Evolutionary conservation across 768 basidiomycete species (phyloP).

Genomic region (Dentipellis fragilis): DNA sequence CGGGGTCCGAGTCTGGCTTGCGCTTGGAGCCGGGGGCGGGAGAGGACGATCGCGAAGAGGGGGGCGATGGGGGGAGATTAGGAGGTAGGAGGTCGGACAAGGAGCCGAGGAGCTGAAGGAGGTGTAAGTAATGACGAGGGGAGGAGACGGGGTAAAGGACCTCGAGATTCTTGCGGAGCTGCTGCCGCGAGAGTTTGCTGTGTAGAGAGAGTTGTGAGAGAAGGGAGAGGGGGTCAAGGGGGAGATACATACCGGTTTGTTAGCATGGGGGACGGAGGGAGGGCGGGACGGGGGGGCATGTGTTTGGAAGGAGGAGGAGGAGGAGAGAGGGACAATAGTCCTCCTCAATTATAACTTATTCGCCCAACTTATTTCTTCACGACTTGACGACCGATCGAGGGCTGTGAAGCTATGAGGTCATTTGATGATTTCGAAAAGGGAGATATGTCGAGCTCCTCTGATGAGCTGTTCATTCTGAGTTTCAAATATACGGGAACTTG

Average conservation of each 20-base stretch:
- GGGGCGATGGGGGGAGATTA: conserved; percentile 35
- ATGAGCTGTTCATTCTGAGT: too few relatives aligned
- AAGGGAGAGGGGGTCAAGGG: background rate
- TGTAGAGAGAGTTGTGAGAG: background rate
- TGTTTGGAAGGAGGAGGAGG: background rate
- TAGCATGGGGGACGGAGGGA: background rate
- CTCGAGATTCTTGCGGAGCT: conserved; percentile 31
- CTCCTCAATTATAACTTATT: too few relatives aligned
- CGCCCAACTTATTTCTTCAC: too few relatives aligned
- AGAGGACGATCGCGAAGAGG: conserved; percentile 33
- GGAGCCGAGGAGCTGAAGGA: conserved; percentile 29
- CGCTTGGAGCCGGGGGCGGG: conserved; percentile 30
- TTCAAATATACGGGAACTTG: too few relatives aligned
- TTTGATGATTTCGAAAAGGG: too few relatives aligned
- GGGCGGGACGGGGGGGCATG: background rate
- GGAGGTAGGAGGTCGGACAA: conserved; percentile 32
- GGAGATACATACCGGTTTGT: background rate
- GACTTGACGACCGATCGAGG: too few relatives aligned
- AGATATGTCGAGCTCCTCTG: too few relatives aligned
- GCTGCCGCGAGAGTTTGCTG: conserved; percentile 4
- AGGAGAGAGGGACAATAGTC: background rate
- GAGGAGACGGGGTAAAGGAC: conserved; percentile 16
- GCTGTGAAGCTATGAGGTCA: too few relatives aligned
- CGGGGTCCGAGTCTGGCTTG: conserved; percentile 19
- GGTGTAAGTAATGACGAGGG: conserved; percentile 1